Percentiles rank a stretch among this genome's conserved stretches.
phyloP scores from a whole-genome alignment of 768 basidiomycete species.

The Porphyrellus cyaneotinctus region DNA sequence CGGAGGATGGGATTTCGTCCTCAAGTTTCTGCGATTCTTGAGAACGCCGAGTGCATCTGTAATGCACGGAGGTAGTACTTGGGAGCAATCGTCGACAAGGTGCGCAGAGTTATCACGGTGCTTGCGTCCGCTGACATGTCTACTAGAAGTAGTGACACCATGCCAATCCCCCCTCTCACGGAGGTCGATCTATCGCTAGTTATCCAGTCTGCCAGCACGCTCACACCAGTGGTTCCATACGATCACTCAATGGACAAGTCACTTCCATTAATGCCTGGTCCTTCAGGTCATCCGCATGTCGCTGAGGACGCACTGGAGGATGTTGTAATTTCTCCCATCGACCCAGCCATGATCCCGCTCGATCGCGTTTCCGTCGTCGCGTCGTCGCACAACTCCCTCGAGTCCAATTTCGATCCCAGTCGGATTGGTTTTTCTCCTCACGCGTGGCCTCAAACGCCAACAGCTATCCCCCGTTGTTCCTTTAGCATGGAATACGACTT shows the following conservation, averaged over 20 bases:
- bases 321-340: constrained; percentile 9
- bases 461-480: constrained; percentile 10
- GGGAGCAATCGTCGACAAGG: constrained; percentile 6
- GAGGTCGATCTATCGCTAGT: constrained; percentile 22
- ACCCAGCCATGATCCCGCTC: constrained; percentile 10
- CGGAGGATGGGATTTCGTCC: constrained; percentile 8
- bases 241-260: constrained; percentile 6
- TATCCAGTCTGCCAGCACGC: constrained; percentile 9
- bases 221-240: constrained; percentile 7
- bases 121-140: constrained; percentile 7
- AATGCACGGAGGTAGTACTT: background rate
- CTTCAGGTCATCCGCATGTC: too few species aligned
- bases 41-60: background rate
- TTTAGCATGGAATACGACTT: constrained; percentile 1
- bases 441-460: constrained; percentile 24
- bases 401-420: constrained; percentile 24
- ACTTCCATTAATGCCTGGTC: background rate
- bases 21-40: background rate
- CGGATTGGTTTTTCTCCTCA: constrained; percentile 6
- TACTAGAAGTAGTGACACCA: constrained; percentile 9
- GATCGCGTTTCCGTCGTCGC: constrained; percentile 20
- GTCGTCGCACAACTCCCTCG: constrained; percentile 33
- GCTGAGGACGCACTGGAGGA: too few species aligned
- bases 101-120: background rate
- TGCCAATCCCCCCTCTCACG: constrained; percentile 17